Percentiles rank a stretch among this genome's conserved stretches.
Conservation (phyloP, 2,329 filamentous ascomycete genomes). For the Rhynchosporium secalis region DNA sequence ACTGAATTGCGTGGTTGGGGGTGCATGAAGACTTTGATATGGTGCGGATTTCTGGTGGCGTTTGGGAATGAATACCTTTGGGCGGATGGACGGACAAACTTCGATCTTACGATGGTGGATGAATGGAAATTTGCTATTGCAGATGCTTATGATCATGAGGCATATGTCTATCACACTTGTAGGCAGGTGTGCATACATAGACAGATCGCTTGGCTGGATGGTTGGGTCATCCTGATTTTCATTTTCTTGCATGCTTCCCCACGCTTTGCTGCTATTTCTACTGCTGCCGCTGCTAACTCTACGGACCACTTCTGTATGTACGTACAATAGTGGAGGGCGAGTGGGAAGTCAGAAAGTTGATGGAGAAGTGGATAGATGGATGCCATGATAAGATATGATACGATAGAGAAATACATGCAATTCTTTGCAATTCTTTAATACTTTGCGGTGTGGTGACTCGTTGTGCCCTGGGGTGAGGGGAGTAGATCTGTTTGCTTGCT, state of each 20-base stretch:
- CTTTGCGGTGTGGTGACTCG: no score
- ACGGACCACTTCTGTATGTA: background rate
- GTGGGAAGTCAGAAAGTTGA: no score
- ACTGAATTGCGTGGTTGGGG: no score
- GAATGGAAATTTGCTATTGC: no score
- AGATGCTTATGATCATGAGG: no score
- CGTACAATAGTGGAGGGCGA: no score
- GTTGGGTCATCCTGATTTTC: background rate
- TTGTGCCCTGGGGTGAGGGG: no score
- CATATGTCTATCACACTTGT: background rate
- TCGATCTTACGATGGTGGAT: background rate
- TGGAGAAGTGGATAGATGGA: background rate
- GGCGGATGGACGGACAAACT: background rate
- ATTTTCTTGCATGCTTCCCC: background rate
- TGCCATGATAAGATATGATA: background rate
- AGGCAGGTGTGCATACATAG: background rate
- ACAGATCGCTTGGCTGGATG: background rate
- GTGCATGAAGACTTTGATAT: no score
- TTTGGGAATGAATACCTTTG: conserved; percentile 13
- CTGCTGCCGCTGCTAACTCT: background rate
- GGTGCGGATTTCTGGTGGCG: background rate
- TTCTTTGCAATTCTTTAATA: no score
- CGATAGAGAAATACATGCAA: background rate
- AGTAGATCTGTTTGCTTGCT: no score
- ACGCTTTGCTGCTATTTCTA: background rate